Evolutionary conservation across 148 eudicot species (phyloP).

Genomic region (Limonium bicolor): DNA sequence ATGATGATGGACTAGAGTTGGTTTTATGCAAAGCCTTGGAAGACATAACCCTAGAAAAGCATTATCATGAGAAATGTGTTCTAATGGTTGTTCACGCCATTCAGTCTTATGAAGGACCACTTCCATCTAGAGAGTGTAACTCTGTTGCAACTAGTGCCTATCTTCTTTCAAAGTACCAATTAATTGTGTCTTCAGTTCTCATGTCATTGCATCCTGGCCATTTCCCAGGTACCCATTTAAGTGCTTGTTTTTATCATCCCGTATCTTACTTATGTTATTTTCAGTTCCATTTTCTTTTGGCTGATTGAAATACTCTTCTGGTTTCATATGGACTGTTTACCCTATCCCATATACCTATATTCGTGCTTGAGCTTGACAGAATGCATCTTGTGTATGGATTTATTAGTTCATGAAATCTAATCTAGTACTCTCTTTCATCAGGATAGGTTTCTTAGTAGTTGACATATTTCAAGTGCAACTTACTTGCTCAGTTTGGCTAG

Average conservation of each 20-base stretch:
- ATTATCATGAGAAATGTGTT: slow-evolving; percentile 63
- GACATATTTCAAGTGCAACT: no score
- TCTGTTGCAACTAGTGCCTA: slow-evolving; percentile 22
- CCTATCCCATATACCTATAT: not conserved
- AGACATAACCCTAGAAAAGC: slow-evolving; percentile 58
- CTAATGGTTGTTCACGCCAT: slow-evolving; percentile 42
- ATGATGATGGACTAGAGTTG: slow-evolving; percentile 39
- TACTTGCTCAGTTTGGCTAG: no score
- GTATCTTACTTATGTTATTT: not conserved
- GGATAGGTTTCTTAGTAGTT: no score
- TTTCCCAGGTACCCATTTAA: slow-evolving; percentile 57
- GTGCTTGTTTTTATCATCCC: not conserved
- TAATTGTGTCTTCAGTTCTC: slow-evolving; percentile 73
- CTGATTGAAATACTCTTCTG: not conserved
- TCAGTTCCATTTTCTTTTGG: not conserved
- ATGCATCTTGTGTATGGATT: not conserved
- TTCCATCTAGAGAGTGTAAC: slow-evolving; percentile 15
- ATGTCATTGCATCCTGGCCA: slow-evolving; percentile 74
- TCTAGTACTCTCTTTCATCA: no score
- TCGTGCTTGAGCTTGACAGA: not conserved
- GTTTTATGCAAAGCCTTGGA: slow-evolving; percentile 61
- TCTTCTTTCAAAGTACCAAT: slow-evolving; percentile 56
- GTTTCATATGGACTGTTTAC: not conserved
- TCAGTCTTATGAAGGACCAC: slow-evolving; percentile 24
- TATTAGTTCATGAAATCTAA: not conserved